Evolutionary conservation across 345 rosid species (phyloP).

Genomic region (Hypericum androsaemum): DNA sequence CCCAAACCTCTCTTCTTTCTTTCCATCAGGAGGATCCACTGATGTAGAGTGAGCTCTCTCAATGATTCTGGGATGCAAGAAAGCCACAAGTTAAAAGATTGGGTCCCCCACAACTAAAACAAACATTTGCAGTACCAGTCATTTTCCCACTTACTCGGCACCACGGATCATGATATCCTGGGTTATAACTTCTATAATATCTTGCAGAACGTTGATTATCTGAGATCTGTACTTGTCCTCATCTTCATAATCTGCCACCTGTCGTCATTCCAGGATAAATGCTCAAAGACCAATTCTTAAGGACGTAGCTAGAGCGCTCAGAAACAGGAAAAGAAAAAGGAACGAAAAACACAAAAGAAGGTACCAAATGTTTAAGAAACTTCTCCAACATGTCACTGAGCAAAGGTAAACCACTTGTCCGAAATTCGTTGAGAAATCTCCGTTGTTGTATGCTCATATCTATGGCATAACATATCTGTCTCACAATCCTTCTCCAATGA

Average conservation of each 20-base stretch:
- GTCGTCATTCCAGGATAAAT: conserved; percentile 22
- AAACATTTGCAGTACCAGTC: too few species aligned
- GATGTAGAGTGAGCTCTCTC: conserved; percentile 29
- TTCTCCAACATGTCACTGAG: conserved; percentile 73
- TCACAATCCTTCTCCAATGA: conserved; percentile 37
- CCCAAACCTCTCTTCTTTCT: conserved; percentile 69
- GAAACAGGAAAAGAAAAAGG: neutral
- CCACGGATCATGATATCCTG: conserved; percentile 71
- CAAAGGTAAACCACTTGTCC: conserved; percentile 61
- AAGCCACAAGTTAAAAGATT: conserved; percentile 4
- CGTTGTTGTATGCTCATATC: conserved; percentile 35
- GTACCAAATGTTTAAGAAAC: conserved; percentile 66
- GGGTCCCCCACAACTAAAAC: too few species aligned
- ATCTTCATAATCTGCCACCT: conserved; percentile 39
- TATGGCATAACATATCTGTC: conserved; percentile 46
- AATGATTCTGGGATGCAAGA: conserved; percentile 37
- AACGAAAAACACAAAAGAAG: conserved; percentile 5
- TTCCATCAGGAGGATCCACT: conserved; percentile 14
- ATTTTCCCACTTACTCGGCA: conserved; percentile 43
- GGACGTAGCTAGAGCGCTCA: neutral
- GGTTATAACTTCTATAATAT: conserved; percentile 74
- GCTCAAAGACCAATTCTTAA: neutral
- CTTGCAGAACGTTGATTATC: conserved; percentile 82
- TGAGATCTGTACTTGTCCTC: conserved; percentile 42
- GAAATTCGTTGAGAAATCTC: conserved; percentile 48